Conservation (phyloP, 805 yeast genomes). For the Wickerhamia fluorescens region DNA sequence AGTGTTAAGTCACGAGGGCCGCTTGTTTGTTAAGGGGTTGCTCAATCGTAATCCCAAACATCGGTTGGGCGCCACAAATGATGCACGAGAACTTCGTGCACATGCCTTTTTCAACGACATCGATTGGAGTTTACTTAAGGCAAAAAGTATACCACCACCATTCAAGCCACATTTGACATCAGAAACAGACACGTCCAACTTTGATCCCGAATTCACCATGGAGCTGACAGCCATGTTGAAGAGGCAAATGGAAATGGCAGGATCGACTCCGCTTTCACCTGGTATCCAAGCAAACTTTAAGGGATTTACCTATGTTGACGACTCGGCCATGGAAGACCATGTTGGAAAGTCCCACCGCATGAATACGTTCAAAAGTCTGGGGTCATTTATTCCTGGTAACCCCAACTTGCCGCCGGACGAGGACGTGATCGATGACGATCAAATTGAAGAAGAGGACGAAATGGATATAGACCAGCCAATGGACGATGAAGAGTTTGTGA, state of each 20-base stretch:
- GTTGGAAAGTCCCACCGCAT: constrained; percentile 40
- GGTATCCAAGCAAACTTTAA: constrained; percentile 94
- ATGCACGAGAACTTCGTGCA: constrained; percentile 85
- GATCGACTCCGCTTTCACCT: constrained; percentile 79
- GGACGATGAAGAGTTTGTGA: constrained; percentile 76
- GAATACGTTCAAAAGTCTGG: constrained; percentile 39
- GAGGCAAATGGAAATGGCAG: constrained; percentile 53
- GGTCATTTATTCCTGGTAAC: constrained; percentile 73
- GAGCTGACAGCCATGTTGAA: constrained; percentile 79
- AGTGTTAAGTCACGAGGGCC: constrained; percentile 85
- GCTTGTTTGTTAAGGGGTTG: constrained; percentile 91
- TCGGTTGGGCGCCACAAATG: constrained; percentile 84
- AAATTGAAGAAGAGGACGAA: constrained; percentile 40
- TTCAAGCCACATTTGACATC: constrained; percentile 88
- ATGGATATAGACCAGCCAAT: constrained; percentile 54
- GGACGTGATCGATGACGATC: constrained; percentile 70
- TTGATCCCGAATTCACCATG: constrained; percentile 95
- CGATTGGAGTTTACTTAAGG: constrained; percentile 76
- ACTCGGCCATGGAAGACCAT: constrained; percentile 84
- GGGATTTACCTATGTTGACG: constrained; percentile 96
- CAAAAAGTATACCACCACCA: constrained; percentile 90
- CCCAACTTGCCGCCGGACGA: constrained; percentile 79
- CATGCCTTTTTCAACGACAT: constrained; percentile 90
- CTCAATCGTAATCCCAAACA: constrained; percentile 94
- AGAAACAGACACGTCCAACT: constrained; percentile 92